These are phyloP conservation scores for Nakazawaea peltata DNA, from an alignment of 805 yeast species.

Conservation along the genomic window DNA sequence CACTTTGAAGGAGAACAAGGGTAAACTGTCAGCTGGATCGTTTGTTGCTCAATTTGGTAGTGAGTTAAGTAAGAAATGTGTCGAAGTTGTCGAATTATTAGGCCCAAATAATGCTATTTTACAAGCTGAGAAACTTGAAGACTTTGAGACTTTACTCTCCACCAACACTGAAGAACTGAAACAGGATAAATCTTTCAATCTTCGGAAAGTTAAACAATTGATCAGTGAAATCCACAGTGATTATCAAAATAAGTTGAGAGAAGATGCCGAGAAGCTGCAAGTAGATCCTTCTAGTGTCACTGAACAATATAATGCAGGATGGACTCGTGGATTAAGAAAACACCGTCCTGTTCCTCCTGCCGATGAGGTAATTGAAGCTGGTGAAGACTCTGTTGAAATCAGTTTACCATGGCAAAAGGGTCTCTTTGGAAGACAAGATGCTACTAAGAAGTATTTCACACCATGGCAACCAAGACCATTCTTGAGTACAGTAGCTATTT, in stretches of 20 bases:
- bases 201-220: conserved; percentile 23
- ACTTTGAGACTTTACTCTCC: conserved; percentile 32
- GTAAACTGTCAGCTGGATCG: conserved; percentile 13
- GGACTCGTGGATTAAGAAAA: conserved; percentile 38
- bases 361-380: conserved; percentile 23
- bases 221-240: conserved; percentile 24
- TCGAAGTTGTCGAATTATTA: conserved; percentile 25
- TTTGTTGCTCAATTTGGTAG: conserved; percentile 31
- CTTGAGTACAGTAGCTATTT: conserved; percentile 83
- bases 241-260: conserved; percentile 23
- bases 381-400: conserved; percentile 34
- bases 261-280: conserved; percentile 14
- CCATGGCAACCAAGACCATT: conserved; percentile 97
- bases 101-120: conserved; percentile 16
- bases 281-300: conserved; percentile 3
- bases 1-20: conserved; percentile 16
- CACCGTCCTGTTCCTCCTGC: conserved; percentile 31
- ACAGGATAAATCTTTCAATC: conserved; percentile 21
- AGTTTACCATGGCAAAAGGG: conserved; percentile 76
- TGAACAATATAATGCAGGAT: conserved; percentile 23
- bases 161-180: conserved; percentile 33
- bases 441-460: conserved; percentile 78
- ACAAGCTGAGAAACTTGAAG: conserved; percentile 12
- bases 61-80: conserved; percentile 22
- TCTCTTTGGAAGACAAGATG: conserved; percentile 73